Evolutionary conservation across 1,284 basidiomycete species (phyloP), one percentile per base, ranked within the genome.

Genomic region (Ceratobasidium sp.): DNA sequence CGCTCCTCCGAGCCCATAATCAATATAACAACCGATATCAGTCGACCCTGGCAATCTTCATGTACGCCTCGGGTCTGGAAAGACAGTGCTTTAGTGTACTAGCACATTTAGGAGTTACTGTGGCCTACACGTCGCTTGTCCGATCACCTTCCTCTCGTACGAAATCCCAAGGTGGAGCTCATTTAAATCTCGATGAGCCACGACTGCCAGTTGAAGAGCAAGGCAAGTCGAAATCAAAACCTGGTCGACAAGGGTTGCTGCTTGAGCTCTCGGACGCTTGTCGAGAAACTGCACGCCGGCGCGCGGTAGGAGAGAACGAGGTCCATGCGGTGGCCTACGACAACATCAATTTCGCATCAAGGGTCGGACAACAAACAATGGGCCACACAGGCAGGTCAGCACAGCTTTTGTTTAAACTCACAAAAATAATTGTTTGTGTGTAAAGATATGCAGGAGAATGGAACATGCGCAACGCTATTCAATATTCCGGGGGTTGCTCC

Each of bases 311-410:
- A 9, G n/a, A 13, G 47, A 23, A 50, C 1, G 47, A 76, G 0
- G 52, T 77, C 0, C 78, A 76, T 58, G 76, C 62, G 0, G 71
- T 76, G 2, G 76, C 79, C 0, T 84, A 82, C 70, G 81, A 83
- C 74, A 83, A 83, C 66, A 81, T 83, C 44, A 83, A 83, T 69
- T 77, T 81, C 73, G 71, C 78, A 1, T 79, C 77, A 23, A 75
- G 76, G 3, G 74, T 75, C 11, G 78, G 81, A 0, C 81, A 83
- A 61, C 82, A 83, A 59, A 75, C 80, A 0, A 41, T 83, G 2
- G 81, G 82, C 1, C 76, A 78, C 8, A 79, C 76, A n/a, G 78
- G 79, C 80, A 58, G 28, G 75, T 70, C 26, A 9, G n/a, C n/a
- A 9, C n/a, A 18, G 14, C n/a, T 50, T 16, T 43, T 23, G 35